Conservation (phyloP, 176 grass and related monocot genomes). For the Carex kokanica region DNA sequence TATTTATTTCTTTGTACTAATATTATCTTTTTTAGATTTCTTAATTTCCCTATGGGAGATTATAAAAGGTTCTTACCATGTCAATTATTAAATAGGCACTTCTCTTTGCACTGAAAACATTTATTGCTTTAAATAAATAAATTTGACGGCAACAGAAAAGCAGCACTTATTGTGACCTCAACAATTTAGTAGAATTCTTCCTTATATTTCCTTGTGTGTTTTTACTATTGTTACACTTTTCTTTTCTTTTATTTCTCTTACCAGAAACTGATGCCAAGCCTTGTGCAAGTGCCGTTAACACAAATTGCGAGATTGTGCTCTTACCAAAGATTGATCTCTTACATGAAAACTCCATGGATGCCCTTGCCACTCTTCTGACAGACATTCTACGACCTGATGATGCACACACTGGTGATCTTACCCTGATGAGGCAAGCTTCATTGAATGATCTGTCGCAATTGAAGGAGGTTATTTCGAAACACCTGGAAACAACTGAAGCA, state of each 20-base stretch:
- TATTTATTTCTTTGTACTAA: background rate
- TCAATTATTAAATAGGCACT: background rate
- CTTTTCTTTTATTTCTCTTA: slow-evolving; percentile 30
- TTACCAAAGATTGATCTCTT: slow-evolving; percentile 45
- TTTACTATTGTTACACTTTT: slow-evolving; percentile 2
- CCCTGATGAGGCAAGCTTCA: slow-evolving; percentile 34
- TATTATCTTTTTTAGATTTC: background rate
- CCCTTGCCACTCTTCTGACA: slow-evolving; percentile 50
- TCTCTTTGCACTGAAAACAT: slow-evolving; percentile 9
- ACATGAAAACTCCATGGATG: slow-evolving; percentile 40
- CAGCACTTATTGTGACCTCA: background rate
- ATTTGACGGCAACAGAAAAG: background rate
- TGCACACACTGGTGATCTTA: slow-evolving; percentile 61
- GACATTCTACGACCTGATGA: slow-evolving; percentile 62
- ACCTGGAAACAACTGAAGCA: slow-evolving; percentile 73
- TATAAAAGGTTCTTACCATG: background rate
- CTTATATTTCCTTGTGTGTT: background rate
- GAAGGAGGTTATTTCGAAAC: slow-evolving; percentile 70
- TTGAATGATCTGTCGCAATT: slow-evolving; percentile 55
- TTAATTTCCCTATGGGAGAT: background rate
- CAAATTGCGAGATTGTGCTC: slow-evolving; percentile 9
- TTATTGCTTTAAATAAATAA: background rate
- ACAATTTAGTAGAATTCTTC: background rate
- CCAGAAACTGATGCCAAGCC: slow-evolving; percentile 55
- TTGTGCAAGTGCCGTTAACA: slow-evolving; percentile 38